Evolutionary conservation across 1,284 basidiomycete genomes (phyloP).

Genomic region (Ustilago loliicola): DNA sequence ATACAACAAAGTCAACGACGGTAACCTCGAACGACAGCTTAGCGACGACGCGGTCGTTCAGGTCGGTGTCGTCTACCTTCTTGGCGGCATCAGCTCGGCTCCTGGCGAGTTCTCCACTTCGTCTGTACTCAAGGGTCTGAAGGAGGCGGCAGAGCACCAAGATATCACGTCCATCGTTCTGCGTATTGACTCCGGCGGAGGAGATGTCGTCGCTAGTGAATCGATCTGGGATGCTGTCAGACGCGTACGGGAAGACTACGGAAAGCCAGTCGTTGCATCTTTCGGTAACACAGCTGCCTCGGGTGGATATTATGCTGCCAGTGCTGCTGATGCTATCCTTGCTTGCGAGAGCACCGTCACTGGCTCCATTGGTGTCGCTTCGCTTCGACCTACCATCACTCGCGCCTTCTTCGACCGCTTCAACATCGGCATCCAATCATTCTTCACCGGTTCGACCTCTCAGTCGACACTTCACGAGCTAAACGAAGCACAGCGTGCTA

Average conservation of each 20-base stretch:
- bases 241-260: conserved; percentile 66
- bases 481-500: conserved; percentile 63
- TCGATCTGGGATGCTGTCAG: conserved; percentile 72
- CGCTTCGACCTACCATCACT: conserved; percentile 71
- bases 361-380: conserved; percentile 72
- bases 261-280: conserved; percentile 71
- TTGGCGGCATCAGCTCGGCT: conserved; percentile 69
- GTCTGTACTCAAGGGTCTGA: conserved; percentile 70
- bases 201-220: conserved; percentile 72
- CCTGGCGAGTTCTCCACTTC: conserved; percentile 67
- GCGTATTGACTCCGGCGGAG: conserved; percentile 72
- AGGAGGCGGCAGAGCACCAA: conserved; percentile 71
- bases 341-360: conserved; percentile 71
- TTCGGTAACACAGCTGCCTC: conserved; percentile 72
- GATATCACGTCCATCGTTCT: conserved; percentile 71
- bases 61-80: conserved; percentile 72
- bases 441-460: conserved; percentile 71
- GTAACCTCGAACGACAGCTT: conserved; percentile 49
- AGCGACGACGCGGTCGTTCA: conserved; percentile 65
- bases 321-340: conserved; percentile 68
- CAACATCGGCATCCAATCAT: conserved; percentile 70
- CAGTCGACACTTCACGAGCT: conserved; percentile 69
- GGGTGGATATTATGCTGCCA: conserved; percentile 71
- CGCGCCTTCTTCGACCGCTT: conserved; percentile 71
- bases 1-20: conserved; percentile 54